Evolutionary conservation across 176 grass and related monocot species (phyloP), one percentile per base, ranked within the genome.

Genomic region (Urochloa ruziziensis): DNA sequence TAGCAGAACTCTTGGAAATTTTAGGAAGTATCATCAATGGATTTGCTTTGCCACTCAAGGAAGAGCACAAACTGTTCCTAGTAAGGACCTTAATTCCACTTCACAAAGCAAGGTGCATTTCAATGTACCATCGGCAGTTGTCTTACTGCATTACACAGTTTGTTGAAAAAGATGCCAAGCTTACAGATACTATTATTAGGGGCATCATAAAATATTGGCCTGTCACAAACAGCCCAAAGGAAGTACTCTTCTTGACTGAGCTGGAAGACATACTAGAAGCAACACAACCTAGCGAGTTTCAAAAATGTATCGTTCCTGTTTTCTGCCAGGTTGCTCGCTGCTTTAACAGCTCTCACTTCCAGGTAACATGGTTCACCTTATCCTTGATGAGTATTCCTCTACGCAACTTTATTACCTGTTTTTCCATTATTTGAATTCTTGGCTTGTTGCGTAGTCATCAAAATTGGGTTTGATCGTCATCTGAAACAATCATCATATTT

Each of bases 151-250:
- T 89, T 39, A 70, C 67, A 23, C 86, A 80, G 75, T 92, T 92
- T 80, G 86, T 92, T 34, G 86, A 92, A 67, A 92, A 92, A 66
- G 90, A 92, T 64, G 86, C n/a, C 70, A 92, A 89, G 68, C 86
- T 92, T 70, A 80, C 83, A 1, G 75, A 86, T 59, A 80, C 86
- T 19, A 70, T 92, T 66, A 84, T 92, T 47, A 86, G 86, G 75
- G 80, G 90, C 49, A 68, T 92, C 13, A 39, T 92, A 53, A 92
- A 84, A 81, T 92, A 86, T 67, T 92, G 90, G 90, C 90, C 90
- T 16, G 21, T 89, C 52, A 77, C 90, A 27, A 92, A 92, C 32
- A 83, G 80, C 60, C 11, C 53, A 34, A 92, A 92, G 76, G 83
- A 89, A 75, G 80, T 79, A 28, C 57, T 88, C 77, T 81, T 91